Percentiles rank a stretch among this genome's conserved stretches.
phyloP scores from a whole-genome alignment of 148 eudicot genomes.

The Polygonum aviculare region DNA sequence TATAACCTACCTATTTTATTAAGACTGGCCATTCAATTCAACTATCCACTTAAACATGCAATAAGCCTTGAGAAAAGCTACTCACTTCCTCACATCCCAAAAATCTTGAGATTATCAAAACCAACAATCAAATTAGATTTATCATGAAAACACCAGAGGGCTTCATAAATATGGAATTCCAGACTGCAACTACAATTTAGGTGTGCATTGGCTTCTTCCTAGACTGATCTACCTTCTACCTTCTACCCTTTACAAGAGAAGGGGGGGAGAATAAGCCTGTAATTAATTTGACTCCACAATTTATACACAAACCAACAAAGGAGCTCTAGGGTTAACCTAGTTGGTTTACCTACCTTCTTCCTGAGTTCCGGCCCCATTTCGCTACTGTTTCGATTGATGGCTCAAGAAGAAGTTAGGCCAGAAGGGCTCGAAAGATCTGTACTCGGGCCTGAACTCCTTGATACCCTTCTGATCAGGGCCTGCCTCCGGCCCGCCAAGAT shows the following conservation, averaged over 20 bases:
- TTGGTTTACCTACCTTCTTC: background rate
- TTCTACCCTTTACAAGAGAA: conserved; percentile 11
- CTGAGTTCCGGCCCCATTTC: background rate
- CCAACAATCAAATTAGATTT: background rate
- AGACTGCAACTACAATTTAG: background rate
- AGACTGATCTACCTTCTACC: background rate
- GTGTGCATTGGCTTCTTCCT: background rate
- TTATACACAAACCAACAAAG: conserved; percentile 1
- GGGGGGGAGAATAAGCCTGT: background rate
- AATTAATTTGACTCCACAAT: background rate
- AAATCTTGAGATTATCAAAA: background rate
- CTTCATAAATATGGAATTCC: background rate
- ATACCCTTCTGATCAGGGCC: background rate
- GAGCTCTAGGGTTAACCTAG: background rate
- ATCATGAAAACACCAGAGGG: background rate
- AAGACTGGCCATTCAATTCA: no score
- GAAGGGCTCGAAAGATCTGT: background rate
- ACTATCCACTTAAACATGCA: background rate
- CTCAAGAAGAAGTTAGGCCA: conserved; percentile 11
- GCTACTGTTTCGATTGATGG: conserved; percentile 5
- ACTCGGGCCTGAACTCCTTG: conserved; percentile 4
- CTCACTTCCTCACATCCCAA: background rate
- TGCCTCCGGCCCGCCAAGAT: background rate
- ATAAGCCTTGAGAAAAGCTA: background rate
- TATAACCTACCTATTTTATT: no score